Evolutionary conservation across 805 yeast species (phyloP).

Genomic region (Ogataea zsoltii): DNA sequence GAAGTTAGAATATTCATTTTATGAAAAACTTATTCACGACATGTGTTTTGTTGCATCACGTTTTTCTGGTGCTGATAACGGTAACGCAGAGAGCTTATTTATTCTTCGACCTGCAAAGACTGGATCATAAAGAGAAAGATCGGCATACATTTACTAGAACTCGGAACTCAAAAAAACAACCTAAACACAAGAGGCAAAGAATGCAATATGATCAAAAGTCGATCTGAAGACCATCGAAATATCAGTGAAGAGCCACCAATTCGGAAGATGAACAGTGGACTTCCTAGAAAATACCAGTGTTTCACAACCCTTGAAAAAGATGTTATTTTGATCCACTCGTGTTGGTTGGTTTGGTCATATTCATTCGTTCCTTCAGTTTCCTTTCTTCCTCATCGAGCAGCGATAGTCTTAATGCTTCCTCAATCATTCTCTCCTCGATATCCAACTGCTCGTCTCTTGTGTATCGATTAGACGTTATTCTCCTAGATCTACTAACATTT

Average conservation of each 20-base stretch:
- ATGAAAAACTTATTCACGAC: not conserved
- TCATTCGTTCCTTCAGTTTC: conserved; percentile 31
- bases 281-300: too few relatives aligned
- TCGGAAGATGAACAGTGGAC: too few relatives aligned
- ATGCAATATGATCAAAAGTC: not conserved
- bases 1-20: not conserved
- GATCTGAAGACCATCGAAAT: not conserved
- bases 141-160: not conserved
- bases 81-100: too few relatives aligned
- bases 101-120: too few relatives aligned
- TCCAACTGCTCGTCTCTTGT: conserved; percentile 36
- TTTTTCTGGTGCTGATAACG: not conserved
- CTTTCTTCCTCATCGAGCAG: conserved; percentile 68
- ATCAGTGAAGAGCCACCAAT: not conserved
- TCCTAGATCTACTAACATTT: conserved; percentile 13
- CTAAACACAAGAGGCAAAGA: not conserved
- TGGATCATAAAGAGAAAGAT: not conserved
- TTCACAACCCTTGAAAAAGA: not conserved
- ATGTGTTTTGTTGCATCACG: not conserved
- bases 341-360: conserved; percentile 1
- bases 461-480: conserved; percentile 50
- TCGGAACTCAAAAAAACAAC: not conserved
- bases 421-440: conserved; percentile 75
- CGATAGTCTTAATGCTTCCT: conserved; percentile 78
- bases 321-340: not conserved